phyloP scores from a whole-genome alignment of 768 basidiomycete species.

The Filobasidium floriforme region DNA sequence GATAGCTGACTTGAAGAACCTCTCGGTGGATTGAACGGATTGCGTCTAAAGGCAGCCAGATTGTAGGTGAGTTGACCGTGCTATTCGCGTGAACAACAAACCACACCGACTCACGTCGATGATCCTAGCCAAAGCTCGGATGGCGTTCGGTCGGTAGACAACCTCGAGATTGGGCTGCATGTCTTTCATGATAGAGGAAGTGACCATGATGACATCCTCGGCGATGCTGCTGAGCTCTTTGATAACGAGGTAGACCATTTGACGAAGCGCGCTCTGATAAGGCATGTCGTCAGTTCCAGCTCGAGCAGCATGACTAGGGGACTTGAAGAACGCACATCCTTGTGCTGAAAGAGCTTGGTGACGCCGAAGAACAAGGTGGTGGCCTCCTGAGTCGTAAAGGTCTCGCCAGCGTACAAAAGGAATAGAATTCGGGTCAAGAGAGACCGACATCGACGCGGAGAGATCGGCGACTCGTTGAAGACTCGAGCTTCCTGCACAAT shows the following conservation, averaged over 20 bases:
- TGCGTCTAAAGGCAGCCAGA: slow-evolving; percentile 30
- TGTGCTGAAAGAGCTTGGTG: slow-evolving; percentile 97
- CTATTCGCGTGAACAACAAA: neutral
- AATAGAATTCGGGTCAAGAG: slow-evolving; percentile 94
- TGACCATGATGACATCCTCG: slow-evolving; percentile 99
- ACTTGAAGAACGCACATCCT: slow-evolving; percentile 64
- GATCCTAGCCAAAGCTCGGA: slow-evolving; percentile 88
- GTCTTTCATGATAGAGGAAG: slow-evolving; percentile 98
- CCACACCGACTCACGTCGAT: slow-evolving; percentile 69
- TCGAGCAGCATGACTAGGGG: slow-evolving; percentile 14
- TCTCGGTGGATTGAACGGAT: slow-evolving; percentile 80
- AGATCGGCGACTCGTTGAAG: slow-evolving; percentile 99
- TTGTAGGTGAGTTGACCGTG: neutral
- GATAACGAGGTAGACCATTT: slow-evolving; percentile 97
- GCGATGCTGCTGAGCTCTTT: slow-evolving; percentile 93
- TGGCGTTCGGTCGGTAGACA: slow-evolving; percentile 95
- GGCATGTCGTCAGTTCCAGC: slow-evolving; percentile 51
- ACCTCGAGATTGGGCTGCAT: slow-evolving; percentile 99
- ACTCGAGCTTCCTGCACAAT: slow-evolving; percentile 96
- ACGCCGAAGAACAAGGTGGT: slow-evolving; percentile 98
- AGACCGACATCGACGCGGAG: slow-evolving; percentile 91
- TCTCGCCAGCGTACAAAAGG: slow-evolving; percentile 92
- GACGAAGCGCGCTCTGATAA: slow-evolving; percentile 60
- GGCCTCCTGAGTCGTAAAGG: slow-evolving; percentile 87
- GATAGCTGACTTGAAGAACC: slow-evolving; percentile 98